Evolutionary conservation across 352 stramenopile genomes (phyloP).

Genomic region (Pythium coloratum): DNA sequence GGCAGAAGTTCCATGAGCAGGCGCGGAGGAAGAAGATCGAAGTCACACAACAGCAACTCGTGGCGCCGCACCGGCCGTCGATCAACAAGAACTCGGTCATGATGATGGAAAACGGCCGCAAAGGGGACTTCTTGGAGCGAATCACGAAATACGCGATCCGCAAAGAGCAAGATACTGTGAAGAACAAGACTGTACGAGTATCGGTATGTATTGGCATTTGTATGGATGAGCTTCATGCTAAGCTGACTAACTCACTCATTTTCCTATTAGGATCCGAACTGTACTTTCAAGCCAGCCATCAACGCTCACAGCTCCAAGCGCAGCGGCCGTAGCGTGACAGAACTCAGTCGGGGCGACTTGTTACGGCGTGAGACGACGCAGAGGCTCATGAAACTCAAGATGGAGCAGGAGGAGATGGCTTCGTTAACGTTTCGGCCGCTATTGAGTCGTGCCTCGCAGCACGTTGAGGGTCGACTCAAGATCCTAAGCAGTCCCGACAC

Average conservation of each 20-base stretch:
- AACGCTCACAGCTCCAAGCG: slow-evolving; percentile 68
- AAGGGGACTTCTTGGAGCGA: slow-evolving; percentile 79
- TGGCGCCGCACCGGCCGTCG: slow-evolving; percentile 54
- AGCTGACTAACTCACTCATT: background rate
- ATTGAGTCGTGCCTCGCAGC: slow-evolving; percentile 67
- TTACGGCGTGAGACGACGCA: slow-evolving; percentile 76
- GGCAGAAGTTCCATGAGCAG: slow-evolving; percentile 75
- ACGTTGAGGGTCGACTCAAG: slow-evolving; percentile 72
- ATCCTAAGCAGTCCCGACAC: slow-evolving; percentile 79
- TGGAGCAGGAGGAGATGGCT: slow-evolving; percentile 87
- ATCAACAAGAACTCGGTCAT: slow-evolving; percentile 83
- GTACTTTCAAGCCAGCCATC: slow-evolving; percentile 84
- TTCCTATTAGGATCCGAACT: slow-evolving; percentile 62
- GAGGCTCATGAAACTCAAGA: slow-evolving; percentile 83
- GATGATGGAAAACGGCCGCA: slow-evolving; percentile 82
- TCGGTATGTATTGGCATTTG: slow-evolving; percentile 32
- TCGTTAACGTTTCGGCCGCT: slow-evolving; percentile 77
- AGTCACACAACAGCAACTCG: slow-evolving; percentile 58
- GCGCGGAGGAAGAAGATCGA: slow-evolving; percentile 65
- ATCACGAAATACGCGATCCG: slow-evolving; percentile 74
- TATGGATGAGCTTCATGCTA: background rate
- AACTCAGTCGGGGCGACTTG: slow-evolving; percentile 77
- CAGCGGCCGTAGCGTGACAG: slow-evolving; percentile 66
- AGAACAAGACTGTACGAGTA: slow-evolving; percentile 68
- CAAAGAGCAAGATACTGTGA: slow-evolving; percentile 79